These are phyloP conservation scores for Ophiostoma quercus DNA, from an alignment of 2,329 filamentous ascomycete species.

Conservation along the genomic window DNA sequence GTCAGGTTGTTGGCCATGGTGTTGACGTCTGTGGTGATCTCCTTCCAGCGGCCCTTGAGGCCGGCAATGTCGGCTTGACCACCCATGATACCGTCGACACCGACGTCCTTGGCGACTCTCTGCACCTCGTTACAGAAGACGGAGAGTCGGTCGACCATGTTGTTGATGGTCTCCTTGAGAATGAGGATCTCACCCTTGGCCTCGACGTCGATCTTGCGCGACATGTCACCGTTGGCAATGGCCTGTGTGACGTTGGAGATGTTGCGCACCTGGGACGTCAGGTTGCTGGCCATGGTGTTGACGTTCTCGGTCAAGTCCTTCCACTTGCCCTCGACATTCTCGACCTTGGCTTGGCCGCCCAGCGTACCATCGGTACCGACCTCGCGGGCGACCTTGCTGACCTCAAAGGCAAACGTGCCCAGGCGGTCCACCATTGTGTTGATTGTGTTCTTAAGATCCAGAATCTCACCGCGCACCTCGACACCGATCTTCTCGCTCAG, in stretches of 20 bases:
- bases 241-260: conserved; percentile 93
- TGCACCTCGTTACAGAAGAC: conserved; percentile 97
- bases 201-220: conserved; percentile 89
- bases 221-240: conserved; percentile 93
- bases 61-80: conserved; percentile 92
- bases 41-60: conserved; percentile 92
- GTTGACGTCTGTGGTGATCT: conserved; percentile 95
- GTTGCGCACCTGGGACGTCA: conserved; percentile 73
- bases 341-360: conserved; percentile 87
- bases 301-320: conserved; percentile 91
- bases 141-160: conserved; percentile 94
- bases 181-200: conserved; percentile 92
- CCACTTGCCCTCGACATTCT: conserved; percentile 96
- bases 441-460: conserved; percentile 94
- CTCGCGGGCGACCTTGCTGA: conserved; percentile 90
- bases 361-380: conserved; percentile 94
- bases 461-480: conserved; percentile 87
- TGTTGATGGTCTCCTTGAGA: conserved; percentile 93
- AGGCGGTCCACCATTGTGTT: conserved; percentile 98
- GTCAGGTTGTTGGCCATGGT: conserved; percentile 79
- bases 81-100: conserved; percentile 97
- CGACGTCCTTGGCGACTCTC: conserved; percentile 90
- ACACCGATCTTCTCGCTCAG: conserved; percentile 94
- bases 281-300: conserved; percentile 67
- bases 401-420: conserved; percentile 91